These are phyloP conservation scores for Gossypium turneri DNA, from an alignment of 345 rosid genomes.

Conservation along the genomic window DNA sequence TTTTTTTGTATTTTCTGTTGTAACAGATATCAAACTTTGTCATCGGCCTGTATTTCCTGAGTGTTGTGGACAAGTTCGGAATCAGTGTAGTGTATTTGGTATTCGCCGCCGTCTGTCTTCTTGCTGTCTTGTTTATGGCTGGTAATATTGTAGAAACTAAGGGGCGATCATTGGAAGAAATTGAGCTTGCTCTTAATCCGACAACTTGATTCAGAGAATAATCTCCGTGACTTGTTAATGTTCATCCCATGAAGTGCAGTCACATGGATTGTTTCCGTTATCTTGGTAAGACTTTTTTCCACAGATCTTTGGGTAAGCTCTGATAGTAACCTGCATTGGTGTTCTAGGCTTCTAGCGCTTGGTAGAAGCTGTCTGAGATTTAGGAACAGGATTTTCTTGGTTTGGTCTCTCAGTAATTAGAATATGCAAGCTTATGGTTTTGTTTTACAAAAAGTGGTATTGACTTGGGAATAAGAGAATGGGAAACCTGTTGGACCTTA, in stretches of 20 bases:
- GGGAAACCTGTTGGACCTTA: neutral
- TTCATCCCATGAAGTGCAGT: neutral
- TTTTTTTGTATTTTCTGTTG: slow-evolving; percentile 1
- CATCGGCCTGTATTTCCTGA: slow-evolving; percentile 89
- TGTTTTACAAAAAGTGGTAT: neutral
- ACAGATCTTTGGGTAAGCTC: neutral
- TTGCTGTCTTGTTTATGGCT: slow-evolving; percentile 75
- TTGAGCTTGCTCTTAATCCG: slow-evolving; percentile 73
- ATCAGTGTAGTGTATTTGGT: slow-evolving; percentile 92
- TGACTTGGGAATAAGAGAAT: neutral
- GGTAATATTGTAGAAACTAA: slow-evolving; percentile 87
- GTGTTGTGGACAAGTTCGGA: slow-evolving; percentile 82
- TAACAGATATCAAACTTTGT: slow-evolving; percentile 83
- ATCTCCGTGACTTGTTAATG: neutral
- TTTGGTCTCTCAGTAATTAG: neutral
- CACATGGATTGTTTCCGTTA: neutral
- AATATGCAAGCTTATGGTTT: neutral
- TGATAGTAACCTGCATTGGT: neutral
- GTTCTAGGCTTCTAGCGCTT: neutral
- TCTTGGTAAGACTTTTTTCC: neutral
- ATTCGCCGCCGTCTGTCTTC: slow-evolving; percentile 69
- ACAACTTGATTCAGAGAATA: slow-evolving; percentile 25
- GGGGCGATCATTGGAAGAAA: slow-evolving; percentile 93
- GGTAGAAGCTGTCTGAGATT: neutral
- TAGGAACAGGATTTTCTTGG: neutral